Evolutionary conservation across 108 stramenopile genomes (phyloP).

Genomic region (Cyclotella choctawhatcheeana): DNA sequence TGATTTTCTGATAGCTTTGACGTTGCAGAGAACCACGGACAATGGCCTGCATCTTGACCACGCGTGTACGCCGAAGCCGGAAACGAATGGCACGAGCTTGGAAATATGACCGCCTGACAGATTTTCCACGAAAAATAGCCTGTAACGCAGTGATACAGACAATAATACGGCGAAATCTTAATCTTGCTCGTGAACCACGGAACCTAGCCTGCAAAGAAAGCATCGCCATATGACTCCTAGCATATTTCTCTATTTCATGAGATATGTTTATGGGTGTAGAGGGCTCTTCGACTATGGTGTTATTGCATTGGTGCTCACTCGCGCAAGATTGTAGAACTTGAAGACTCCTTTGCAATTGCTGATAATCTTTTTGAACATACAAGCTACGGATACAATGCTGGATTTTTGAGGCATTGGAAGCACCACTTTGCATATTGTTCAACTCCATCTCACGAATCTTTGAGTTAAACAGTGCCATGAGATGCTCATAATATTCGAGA

Average conservation of each 20-base stretch:
- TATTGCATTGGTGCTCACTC: too few species aligned
- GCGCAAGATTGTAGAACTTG: too few species aligned
- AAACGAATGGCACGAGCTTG: background rate
- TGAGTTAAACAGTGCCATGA: conserved; percentile 9
- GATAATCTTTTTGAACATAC: conserved; percentile 2
- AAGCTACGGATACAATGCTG: background rate
- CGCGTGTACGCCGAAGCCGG: background rate
- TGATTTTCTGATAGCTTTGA: background rate
- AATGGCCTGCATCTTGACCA: conserved; percentile 3
- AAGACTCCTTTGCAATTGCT: too few species aligned
- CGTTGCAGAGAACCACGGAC: conserved; percentile 11
- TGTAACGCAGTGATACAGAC: background rate
- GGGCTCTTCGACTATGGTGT: too few species aligned
- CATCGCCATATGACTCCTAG: too few species aligned
- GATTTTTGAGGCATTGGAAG: background rate
- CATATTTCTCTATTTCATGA: background rate
- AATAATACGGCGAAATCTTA: too few species aligned
- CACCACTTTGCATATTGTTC: background rate
- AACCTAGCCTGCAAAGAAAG: background rate
- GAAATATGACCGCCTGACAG: conserved; percentile 1
- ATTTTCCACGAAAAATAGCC: conserved; percentile 2
- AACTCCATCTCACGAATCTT: conserved; percentile 22
- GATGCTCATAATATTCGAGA: conserved; percentile 59
- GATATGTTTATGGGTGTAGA: background rate
- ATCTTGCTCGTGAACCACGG: too few species aligned